Evolutionary conservation across 345 rosid genomes (phyloP).

Genomic region (Sisymbrium irio): DNA sequence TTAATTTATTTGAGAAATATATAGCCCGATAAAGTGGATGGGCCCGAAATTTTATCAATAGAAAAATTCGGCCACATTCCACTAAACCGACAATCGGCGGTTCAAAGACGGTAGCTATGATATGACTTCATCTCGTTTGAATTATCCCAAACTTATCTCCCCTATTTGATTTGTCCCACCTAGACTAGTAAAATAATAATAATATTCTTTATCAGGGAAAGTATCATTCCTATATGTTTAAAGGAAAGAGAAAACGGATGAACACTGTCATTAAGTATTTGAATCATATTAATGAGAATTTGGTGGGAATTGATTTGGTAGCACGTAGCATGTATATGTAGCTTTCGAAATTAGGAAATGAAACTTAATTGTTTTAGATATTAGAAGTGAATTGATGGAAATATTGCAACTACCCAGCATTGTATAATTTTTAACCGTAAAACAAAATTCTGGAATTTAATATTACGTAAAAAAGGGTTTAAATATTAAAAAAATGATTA

Average conservation of each 20-base stretch:
- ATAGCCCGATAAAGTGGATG: neutral
- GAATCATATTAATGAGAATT: conserved; percentile 18
- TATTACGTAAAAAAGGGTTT: neutral
- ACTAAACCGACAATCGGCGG: conserved; percentile 31
- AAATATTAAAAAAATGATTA: neutral
- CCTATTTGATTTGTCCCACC: neutral
- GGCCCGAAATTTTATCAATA: neutral
- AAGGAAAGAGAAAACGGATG: conserved; percentile 4
- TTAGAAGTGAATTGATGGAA: neutral
- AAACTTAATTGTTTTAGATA: neutral
- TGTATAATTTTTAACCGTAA: neutral
- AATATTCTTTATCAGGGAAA: no score
- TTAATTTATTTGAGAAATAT: neutral
- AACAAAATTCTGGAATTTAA: neutral
- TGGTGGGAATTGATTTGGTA: conserved; percentile 32
- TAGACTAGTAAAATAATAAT: neutral
- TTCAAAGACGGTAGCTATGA: conserved; percentile 21
- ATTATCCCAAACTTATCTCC: conserved; percentile 20
- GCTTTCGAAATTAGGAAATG: neutral
- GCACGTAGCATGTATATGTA: conserved; percentile 18
- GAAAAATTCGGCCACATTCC: conserved; percentile 15
- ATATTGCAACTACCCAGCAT: neutral
- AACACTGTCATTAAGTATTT: neutral
- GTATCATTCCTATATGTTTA: neutral
- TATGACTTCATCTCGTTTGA: conserved; percentile 18